phyloP scores from a whole-genome alignment of 371 early-diverging fungal genomes.

The Mucor velutinosus region DNA sequence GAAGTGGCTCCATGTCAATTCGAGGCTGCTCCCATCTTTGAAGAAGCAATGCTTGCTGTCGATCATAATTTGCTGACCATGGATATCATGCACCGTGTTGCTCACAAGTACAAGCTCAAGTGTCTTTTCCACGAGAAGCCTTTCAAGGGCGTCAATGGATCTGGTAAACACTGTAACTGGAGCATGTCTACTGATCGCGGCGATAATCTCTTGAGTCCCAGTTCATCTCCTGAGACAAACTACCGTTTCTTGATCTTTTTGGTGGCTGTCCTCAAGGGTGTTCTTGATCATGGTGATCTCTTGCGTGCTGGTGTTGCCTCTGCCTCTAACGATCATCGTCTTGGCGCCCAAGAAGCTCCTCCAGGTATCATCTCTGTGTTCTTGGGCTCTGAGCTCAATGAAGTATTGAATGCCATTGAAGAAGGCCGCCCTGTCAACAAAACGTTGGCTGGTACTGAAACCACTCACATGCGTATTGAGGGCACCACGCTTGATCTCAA shows the following conservation, averaged over 20 bases:
- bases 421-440: constrained; percentile 84
- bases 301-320: constrained; percentile 91
- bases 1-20: constrained; percentile 99
- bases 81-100: constrained; percentile 96
- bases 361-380: constrained; percentile 97
- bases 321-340: constrained; percentile 95
- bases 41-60: constrained; percentile 93
- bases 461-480: constrained; percentile 90
- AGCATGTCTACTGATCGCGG: constrained; percentile 93
- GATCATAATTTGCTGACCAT: constrained; percentile 98
- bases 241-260: constrained; percentile 94
- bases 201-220: constrained; percentile 95
- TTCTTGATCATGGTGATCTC: constrained; percentile 87
- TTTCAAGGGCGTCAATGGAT: constrained; percentile 97
- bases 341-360: constrained; percentile 98
- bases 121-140: constrained; percentile 99
- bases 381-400: constrained; percentile 93
- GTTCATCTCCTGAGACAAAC: constrained; percentile 92
- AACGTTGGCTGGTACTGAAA: constrained; percentile 75
- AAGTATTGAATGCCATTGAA: constrained; percentile 91
- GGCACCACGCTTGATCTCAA: constrained; percentile 95
- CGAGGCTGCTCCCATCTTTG: constrained; percentile 97
- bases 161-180: constrained; percentile 99
- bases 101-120: constrained; percentile 95
- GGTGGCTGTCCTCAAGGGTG: constrained; percentile 87